These are phyloP conservation scores for Viola pubescens DNA, from an alignment of 441 rosid genomes.

Conservation along the genomic window DNA sequence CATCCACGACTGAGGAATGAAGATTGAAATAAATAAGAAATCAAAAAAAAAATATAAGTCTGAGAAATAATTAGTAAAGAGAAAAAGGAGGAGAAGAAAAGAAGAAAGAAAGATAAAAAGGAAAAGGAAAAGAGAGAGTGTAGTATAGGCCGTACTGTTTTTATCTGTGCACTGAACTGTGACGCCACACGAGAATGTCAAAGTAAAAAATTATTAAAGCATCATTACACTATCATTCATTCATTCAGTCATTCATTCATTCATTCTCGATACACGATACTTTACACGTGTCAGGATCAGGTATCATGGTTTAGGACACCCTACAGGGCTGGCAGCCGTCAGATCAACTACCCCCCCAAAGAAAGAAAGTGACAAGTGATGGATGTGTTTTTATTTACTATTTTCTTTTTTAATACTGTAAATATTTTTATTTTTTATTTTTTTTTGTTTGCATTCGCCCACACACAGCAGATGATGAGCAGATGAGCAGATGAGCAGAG, in stretches of 20 bases:
- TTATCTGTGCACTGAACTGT: background rate
- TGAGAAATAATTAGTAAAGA: too few species aligned
- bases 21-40: too few species aligned
- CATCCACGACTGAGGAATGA: too few species aligned
- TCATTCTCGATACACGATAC: constrained; percentile 1
- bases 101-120: too few species aligned
- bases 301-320: constrained; percentile 15
- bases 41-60: too few species aligned
- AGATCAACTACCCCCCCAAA: constrained; percentile 20
- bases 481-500: background rate
- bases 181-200: constrained; percentile 33
- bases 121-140: too few species aligned
- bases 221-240: constrained; percentile 54
- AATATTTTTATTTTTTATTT: background rate
- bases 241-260: constrained; percentile 30
- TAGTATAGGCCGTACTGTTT: background rate
- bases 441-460: background rate
- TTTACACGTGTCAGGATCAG: constrained; percentile 27
- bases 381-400: constrained; percentile 7
- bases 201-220: constrained; percentile 29
- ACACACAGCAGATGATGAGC: background rate
- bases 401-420: background rate
- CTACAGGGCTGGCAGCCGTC: constrained; percentile 20
- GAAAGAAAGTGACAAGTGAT: constrained; percentile 17
- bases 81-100: too few species aligned